Conservation (phyloP, 371 early-diverging fungal genomes). For the Mucor saturninus region DNA sequence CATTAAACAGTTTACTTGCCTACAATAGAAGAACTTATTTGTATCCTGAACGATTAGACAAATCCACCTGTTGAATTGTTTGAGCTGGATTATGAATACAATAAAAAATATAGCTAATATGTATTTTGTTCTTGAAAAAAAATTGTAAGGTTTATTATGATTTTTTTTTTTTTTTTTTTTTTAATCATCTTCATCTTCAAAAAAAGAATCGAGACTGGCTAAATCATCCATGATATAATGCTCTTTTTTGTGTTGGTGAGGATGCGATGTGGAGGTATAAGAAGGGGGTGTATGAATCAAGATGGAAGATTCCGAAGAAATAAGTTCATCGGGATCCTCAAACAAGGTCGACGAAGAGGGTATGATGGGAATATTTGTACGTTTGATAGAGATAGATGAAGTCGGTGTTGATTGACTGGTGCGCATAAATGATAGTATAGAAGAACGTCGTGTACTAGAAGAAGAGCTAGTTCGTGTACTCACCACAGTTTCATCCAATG, state of each 20-base stretch:
- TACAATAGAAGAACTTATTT: too few species aligned
- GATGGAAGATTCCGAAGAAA: constrained; percentile 11
- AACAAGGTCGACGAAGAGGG: constrained; percentile 46
- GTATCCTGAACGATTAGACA: too few species aligned
- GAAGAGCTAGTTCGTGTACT: not conserved
- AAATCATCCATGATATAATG: constrained; percentile 20
- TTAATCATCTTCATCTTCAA: constrained; percentile 37
- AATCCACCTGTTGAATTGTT: too few species aligned
- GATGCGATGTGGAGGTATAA: not conserved
- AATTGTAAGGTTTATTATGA: too few species aligned
- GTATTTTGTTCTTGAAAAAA: too few species aligned
- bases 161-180: not conserved
- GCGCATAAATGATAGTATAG: constrained; percentile 37
- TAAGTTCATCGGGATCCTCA: constrained; percentile 45
- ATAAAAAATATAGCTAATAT: too few species aligned
- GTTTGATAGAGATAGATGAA: constrained; percentile 9
- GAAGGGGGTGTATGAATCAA: constrained; percentile 13
- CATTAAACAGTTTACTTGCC: too few species aligned
- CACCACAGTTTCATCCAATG: constrained; percentile 15
- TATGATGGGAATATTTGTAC: constrained; percentile 15
- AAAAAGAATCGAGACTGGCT: constrained; percentile 47
- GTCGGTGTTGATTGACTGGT: constrained; percentile 20
- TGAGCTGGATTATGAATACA: too few species aligned
- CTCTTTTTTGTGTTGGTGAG: not conserved
- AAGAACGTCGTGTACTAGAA: not conserved